Conservation (phyloP, 2,329 filamentous ascomycete species). For the Sclerotinia sclerotiorum region DNA sequence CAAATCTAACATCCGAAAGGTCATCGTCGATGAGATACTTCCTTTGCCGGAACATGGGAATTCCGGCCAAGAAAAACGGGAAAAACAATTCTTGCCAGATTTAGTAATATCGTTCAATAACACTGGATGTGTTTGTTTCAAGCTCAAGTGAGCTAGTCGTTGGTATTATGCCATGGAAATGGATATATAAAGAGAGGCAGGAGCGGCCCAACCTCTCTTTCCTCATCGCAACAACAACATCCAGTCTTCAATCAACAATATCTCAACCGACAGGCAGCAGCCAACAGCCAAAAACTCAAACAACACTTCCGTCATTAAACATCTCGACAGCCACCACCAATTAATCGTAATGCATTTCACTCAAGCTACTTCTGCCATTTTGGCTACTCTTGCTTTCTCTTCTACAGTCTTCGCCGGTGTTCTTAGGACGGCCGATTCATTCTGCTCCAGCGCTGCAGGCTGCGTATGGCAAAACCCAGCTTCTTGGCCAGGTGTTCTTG, state of each 20-base stretch:
- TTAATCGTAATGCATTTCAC: constrained; percentile 13
- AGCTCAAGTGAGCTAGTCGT: neutral
- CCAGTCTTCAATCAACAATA: neutral
- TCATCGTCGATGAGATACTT: constrained; percentile 18
- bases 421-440: neutral
- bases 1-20: neutral
- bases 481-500: constrained; percentile 5
- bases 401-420: constrained; percentile 9
- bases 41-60: neutral
- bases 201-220: neutral
- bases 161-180: neutral
- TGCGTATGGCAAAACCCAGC: constrained; percentile 13
- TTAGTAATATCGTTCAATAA: neutral
- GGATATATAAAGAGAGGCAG: constrained; percentile 16
- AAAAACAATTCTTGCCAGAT: neutral
- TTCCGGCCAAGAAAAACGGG: neutral
- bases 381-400: constrained; percentile 14
- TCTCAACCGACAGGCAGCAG: neutral
- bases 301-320: neutral
- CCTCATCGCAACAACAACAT: constrained; percentile 12
- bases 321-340: neutral
- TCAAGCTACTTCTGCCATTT: constrained; percentile 13
- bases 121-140: neutral
- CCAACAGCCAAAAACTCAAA: neutral
- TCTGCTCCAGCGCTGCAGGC: neutral